phyloP scores from a whole-genome alignment of 305 asterid species.

The Ajuga reptans region DNA sequence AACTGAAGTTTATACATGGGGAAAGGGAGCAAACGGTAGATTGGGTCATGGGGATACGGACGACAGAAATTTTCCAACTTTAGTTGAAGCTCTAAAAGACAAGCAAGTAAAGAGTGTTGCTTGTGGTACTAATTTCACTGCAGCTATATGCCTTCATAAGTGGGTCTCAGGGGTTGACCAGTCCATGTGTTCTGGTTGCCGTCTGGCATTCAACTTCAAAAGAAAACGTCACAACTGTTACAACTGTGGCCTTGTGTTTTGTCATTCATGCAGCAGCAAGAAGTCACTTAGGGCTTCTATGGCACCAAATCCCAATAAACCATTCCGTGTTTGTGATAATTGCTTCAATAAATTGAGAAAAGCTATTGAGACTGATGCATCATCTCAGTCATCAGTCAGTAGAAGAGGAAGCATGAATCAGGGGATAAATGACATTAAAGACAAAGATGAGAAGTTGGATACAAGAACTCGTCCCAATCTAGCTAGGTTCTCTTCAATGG shows the following conservation, averaged over 20 bases:
- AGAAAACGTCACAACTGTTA: constrained; percentile 54
- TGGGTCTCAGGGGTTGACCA: constrained; percentile 68
- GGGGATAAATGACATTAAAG: constrained; percentile 31
- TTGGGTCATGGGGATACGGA: constrained; percentile 65
- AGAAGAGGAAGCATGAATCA: constrained; percentile 50
- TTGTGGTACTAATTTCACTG: constrained; percentile 62
- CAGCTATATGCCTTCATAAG: constrained; percentile 67
- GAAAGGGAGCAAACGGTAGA: constrained; percentile 86
- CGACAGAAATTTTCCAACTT: constrained; percentile 50
- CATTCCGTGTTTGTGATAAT: constrained; percentile 64
- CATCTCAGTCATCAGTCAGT: constrained; percentile 39
- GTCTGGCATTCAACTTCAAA: constrained; percentile 26
- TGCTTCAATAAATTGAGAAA: constrained; percentile 62
- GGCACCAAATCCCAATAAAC: constrained; percentile 66
- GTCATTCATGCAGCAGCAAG: constrained; percentile 65
- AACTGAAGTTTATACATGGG: constrained; percentile 94
- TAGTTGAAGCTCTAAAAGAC: constrained; percentile 59
- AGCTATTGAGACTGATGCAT: constrained; percentile 40
- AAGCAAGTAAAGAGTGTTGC: constrained; percentile 66
- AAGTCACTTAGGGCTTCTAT: constrained; percentile 64
- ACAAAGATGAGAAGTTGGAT: constrained; percentile 45
- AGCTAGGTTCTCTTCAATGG: constrained; percentile 46
- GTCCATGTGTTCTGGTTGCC: constrained; percentile 31
- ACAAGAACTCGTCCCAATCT: constrained; percentile 42
- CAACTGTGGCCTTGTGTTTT: constrained; percentile 69